Percentiles rank a stretch among this genome's conserved stretches.
These are phyloP conservation scores for Erodium texanum DNA, from an alignment of 441 rosid species.

Conservation along the genomic window DNA sequence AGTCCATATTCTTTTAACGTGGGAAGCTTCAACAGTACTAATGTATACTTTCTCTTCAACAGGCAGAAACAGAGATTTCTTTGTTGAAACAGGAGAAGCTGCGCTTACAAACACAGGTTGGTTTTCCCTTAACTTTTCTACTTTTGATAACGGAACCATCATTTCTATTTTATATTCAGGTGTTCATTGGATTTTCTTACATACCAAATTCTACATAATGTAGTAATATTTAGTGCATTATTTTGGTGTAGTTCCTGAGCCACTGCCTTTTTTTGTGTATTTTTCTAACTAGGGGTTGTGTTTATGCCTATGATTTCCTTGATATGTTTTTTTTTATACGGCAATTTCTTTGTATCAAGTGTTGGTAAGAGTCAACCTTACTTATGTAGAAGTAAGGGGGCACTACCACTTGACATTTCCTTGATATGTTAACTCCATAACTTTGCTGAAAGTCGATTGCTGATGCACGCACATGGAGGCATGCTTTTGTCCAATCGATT, in stretches of 20 bases:
- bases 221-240: neutral
- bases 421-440: neutral
- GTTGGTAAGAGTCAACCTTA: too few species aligned
- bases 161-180: neutral
- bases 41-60: constrained; percentile 16
- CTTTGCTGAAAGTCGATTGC: neutral
- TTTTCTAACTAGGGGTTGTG: neutral
- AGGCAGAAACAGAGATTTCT: constrained; percentile 95
- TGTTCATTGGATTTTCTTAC: neutral
- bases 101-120: constrained; percentile 83
- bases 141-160: neutral
- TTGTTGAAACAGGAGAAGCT: constrained; percentile 85
- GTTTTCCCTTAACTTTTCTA: constrained; percentile 12
- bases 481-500: neutral
- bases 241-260: neutral
- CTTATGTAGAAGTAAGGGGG: too few species aligned
- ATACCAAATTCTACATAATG: neutral
- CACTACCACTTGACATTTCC: too few species aligned
- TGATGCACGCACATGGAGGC: neutral
- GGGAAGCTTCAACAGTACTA: neutral
- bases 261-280: neutral
- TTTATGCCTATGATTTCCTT: neutral
- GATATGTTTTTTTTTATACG: too few species aligned
- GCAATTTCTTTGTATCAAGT: too few species aligned
- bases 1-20: too few species aligned